Evolutionary conservation across 306 rosid species (phyloP).

Genomic region (Phaseolus lunatus): DNA sequence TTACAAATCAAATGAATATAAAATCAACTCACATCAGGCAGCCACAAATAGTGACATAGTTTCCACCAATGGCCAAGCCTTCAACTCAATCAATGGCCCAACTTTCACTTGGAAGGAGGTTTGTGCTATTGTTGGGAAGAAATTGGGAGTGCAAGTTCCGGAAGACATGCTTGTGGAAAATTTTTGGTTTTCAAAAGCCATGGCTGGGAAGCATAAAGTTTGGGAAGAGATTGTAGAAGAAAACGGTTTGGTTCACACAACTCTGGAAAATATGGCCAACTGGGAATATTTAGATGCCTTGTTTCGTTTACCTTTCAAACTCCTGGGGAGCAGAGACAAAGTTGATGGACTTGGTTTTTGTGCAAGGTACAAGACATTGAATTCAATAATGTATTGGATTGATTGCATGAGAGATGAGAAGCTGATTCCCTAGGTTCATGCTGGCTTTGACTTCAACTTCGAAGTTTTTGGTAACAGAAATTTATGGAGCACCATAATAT

Average conservation of each 20-base stretch:
- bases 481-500: slow-evolving; percentile 58
- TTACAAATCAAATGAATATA: too few species aligned
- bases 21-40: too few species aligned
- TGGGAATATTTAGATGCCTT: slow-evolving; percentile 83
- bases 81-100: slow-evolving; percentile 75
- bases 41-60: slow-evolving; percentile 51
- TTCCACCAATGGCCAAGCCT: slow-evolving; percentile 59
- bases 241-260: slow-evolving; percentile 69
- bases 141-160: slow-evolving; percentile 62
- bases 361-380: slow-evolving; percentile 59
- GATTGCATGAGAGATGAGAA: slow-evolving; percentile 77
- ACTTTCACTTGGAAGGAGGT: slow-evolving; percentile 85
- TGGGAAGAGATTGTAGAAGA: slow-evolving; percentile 85
- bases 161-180: slow-evolving; percentile 57
- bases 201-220: slow-evolving; percentile 66
- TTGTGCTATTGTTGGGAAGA: slow-evolving; percentile 70
- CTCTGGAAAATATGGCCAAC: slow-evolving; percentile 72
- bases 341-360: slow-evolving; percentile 75
- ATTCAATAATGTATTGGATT: slow-evolving; percentile 81
- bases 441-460: slow-evolving; percentile 42
- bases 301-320: slow-evolving; percentile 73
- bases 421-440: slow-evolving; percentile 61
- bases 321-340: slow-evolving; percentile 77
- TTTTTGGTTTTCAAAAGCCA: slow-evolving; percentile 63
- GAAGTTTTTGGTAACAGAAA: slow-evolving; percentile 35